Percentiles rank a stretch among this genome's conserved stretches.
Conservation (phyloP, 1,284 basidiomycete species). For the Tilletiaria anomala region DNA sequence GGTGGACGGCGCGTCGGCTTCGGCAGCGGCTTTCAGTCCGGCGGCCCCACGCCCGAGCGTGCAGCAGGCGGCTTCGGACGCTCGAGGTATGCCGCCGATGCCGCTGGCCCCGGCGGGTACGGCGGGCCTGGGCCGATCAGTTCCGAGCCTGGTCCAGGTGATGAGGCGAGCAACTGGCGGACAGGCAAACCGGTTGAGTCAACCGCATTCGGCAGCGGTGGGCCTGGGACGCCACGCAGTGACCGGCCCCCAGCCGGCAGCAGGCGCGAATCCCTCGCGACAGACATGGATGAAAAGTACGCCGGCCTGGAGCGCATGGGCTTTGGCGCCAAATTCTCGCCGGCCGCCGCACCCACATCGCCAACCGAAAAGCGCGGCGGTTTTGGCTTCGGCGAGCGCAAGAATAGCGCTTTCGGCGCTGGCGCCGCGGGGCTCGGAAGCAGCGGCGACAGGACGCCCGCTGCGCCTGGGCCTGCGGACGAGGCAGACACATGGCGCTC, state of each 20-base stretch:
- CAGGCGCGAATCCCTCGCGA: constrained; percentile 9
- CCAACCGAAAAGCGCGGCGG: not conserved
- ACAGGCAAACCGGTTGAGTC: constrained; percentile 33
- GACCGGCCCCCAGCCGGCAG: not conserved
- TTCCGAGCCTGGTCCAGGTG: constrained; percentile 25
- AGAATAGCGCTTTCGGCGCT: not conserved
- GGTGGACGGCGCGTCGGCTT: constrained; percentile 33
- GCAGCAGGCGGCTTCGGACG: constrained; percentile 1
- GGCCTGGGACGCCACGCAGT: not conserved
- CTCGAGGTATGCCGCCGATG: not conserved
- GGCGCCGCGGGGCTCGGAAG: not conserved
- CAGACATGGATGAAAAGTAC: constrained; percentile 24
- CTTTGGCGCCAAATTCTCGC: constrained; percentile 26
- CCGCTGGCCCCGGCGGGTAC: not conserved
- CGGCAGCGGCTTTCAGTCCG: constrained; percentile 18
- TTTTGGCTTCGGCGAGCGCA: not conserved
- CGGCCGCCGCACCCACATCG: no score
- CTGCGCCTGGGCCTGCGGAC: not conserved
- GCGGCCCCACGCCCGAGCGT: constrained; percentile 10
- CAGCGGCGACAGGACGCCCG: not conserved
- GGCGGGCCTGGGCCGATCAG: constrained; percentile 4
- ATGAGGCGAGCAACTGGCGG: constrained; percentile 32
- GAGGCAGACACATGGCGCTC: not conserved
- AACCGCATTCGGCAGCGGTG: not conserved
- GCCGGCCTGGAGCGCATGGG: constrained; percentile 31